Percentiles rank a stretch among this genome's conserved stretches.
Evolutionary conservation across 148 eudicot species (phyloP).

Genomic region (Cornus florida): DNA sequence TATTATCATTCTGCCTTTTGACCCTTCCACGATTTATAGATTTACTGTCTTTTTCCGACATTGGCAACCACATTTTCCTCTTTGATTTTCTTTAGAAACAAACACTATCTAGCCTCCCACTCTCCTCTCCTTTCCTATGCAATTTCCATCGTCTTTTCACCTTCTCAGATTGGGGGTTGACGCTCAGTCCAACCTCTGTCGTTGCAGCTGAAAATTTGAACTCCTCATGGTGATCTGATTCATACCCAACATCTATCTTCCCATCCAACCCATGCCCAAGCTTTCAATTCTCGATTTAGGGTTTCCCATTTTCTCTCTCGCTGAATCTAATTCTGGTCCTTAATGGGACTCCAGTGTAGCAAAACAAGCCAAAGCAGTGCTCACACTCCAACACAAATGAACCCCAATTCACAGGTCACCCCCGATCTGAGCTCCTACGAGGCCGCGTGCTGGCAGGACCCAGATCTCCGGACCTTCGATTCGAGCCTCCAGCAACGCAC

Average conservation of each 20-base stretch:
- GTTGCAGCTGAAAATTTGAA: neutral
- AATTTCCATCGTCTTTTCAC: too few species aligned
- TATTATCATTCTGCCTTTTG: too few species aligned
- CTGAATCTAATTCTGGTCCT: neutral
- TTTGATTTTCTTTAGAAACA: neutral
- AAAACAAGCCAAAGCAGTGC: neutral
- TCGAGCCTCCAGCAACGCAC: constrained; percentile 55
- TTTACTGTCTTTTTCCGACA: neutral
- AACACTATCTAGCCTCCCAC: neutral
- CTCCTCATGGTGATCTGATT: neutral
- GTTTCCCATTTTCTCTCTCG: neutral
- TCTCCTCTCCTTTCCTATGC: neutral
- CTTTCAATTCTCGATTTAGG: neutral
- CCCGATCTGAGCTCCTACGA: constrained; percentile 61
- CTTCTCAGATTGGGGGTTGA: neutral
- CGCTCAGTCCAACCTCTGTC: neutral
- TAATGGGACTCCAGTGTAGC: neutral
- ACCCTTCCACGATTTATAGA: neutral
- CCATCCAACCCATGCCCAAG: neutral
- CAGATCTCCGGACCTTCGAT: constrained; percentile 68
- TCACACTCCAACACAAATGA: neutral
- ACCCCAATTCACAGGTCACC: constrained; percentile 5
- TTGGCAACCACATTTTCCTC: neutral
- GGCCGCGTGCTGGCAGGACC: constrained; percentile 59
- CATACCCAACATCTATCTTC: too few species aligned